Evolutionary conservation across 169 alveolate genomes (phyloP), one percentile per base, ranked within the genome.

Genomic region (Eimeria acervulina): DNA sequence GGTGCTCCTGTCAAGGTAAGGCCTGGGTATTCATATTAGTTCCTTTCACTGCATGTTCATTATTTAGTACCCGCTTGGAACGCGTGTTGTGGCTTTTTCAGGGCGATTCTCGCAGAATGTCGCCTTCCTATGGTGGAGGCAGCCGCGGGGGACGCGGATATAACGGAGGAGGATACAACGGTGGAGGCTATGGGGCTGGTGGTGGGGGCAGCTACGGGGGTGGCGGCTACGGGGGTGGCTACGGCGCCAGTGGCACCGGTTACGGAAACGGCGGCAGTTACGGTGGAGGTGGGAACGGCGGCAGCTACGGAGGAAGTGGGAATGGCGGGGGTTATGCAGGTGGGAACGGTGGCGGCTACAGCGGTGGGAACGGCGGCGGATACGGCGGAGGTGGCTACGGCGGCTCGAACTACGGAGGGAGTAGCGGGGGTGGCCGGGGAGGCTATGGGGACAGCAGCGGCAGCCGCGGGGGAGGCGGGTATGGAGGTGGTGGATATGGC

Each of bases 1-100:
- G 98, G 98, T 19, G 97, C 94, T 31, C 97, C 95, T 52, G 98
- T 97, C 31, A 93, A 96, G 95, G 98, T 98, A 47, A 93, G 95
- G n/a, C 72, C 61, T 52, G 47, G 93, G 2, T 74, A 38, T 28
- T 76, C 33, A 1, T 4, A 47, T 40, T 47, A 0, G 72, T 40
- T 1, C 36, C 1, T 66, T 28, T 5, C 33, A 3, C n/a, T 6
- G 70, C 84, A 17, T 68, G 55, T 23, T 59, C 55, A 4, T 36
- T 31, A 15, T 61, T 55, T 19, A 52, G 8, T 36, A 1, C 76
- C 51, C 38, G 42, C 47, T 0, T 19, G 33, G 42, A 28, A 17
- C 23, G 23, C 52, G 17, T 26, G 40, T 63, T 68, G 55, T 26
- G 26, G 40, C 7, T 63, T 2, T 31, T 21, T 52, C 88, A 47